Evolutionary conservation across 768 basidiomycete genomes (phyloP), one percentile per base, ranked within the genome.

Genomic region (Lanmaoa rubissima): DNA sequence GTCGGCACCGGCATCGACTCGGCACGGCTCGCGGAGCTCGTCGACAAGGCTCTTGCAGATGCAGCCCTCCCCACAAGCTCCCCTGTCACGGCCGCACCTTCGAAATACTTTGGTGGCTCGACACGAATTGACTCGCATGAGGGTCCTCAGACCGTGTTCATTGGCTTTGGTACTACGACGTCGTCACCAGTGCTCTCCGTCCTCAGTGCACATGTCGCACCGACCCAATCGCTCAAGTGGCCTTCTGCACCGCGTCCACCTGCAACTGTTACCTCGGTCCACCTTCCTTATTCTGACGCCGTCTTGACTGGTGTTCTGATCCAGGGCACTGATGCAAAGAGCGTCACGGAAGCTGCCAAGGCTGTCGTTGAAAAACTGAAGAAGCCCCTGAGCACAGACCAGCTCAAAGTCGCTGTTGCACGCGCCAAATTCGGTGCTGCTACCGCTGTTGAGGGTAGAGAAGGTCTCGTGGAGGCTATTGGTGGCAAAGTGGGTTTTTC

Each of bases 281-380:
- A 91, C 67, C 78, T 94, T 13, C 87, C 90, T 14, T 98, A 98
- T 76, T 92, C 94, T 16, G 96, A 98, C 69, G 95, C 94, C 4
- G 79, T 88, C 8, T 80, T 99, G 49, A 85, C 96, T 57, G 94
- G 94, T 56, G 74, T 97, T 54, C 73, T 92, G 51, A 77, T 98
- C 36, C 85, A 90, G 68, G 92, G 85, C 7, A 70, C 78, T 38
- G 87, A 86, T 24, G 69, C 80, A 2, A 77, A 79, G 43, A 82
- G 77, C 51, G 86, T 92, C 45, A 84, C 79, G 62, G 81, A 85
- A 54, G 90, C 86, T 21, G 83, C 81, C 17, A 84, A 84, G 73
- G 78, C 77, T n/a, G 86, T 86, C 32, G 84, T 90, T 31, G 76
- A 82, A 54, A 86, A 82, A 16, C 70, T 94, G 62, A 82, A 85